A percentile compares a stretch with the other conserved stretches of the same genome.
Evolutionary conservation across 1,139 yeast genomes (phyloP).

Genomic region (Blastobotrys capitulatus): DNA sequence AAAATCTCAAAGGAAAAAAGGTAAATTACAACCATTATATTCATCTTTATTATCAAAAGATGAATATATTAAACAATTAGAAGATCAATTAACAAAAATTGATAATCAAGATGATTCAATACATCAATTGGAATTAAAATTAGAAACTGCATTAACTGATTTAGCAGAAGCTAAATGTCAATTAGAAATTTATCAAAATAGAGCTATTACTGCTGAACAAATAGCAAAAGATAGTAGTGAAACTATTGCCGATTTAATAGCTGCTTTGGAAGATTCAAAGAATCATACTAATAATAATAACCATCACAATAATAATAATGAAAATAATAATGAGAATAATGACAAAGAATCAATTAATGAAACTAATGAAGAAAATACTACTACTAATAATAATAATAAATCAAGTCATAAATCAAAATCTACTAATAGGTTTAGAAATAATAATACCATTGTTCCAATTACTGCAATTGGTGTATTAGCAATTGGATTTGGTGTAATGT

Average conservation of each 20-base stretch:
- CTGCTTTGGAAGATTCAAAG: slow-evolving; percentile 13
- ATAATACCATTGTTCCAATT: neutral
- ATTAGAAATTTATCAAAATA: slow-evolving; percentile 16
- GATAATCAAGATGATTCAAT: neutral
- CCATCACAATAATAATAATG: neutral
- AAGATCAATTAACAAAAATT: slow-evolving; percentile 9
- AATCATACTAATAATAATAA: neutral
- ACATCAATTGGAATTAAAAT: slow-evolving; percentile 7
- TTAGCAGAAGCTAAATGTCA: slow-evolving; percentile 16
- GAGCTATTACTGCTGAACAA: slow-evolving; percentile 22
- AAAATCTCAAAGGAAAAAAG: slow-evolving; percentile 19
- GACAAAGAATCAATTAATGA: neutral
- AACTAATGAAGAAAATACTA: neutral
- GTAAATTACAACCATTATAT: slow-evolving; percentile 17
- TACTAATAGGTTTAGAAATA: neutral
- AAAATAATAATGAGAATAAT: neutral
- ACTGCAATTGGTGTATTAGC: slow-evolving; percentile 28
- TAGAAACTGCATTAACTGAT: slow-evolving; percentile 14
- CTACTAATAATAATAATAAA: neutral
- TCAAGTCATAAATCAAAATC: neutral
- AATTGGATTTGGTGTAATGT: slow-evolving; percentile 25
- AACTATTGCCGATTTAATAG: slow-evolving; percentile 20
- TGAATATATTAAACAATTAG: slow-evolving; percentile 22
- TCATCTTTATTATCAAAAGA: slow-evolving; percentile 23
- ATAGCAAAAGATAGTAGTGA: slow-evolving; percentile 16